These are phyloP conservation scores for Henckelia pumila DNA, from an alignment of 257 asterid genomes.

Conservation along the genomic window DNA sequence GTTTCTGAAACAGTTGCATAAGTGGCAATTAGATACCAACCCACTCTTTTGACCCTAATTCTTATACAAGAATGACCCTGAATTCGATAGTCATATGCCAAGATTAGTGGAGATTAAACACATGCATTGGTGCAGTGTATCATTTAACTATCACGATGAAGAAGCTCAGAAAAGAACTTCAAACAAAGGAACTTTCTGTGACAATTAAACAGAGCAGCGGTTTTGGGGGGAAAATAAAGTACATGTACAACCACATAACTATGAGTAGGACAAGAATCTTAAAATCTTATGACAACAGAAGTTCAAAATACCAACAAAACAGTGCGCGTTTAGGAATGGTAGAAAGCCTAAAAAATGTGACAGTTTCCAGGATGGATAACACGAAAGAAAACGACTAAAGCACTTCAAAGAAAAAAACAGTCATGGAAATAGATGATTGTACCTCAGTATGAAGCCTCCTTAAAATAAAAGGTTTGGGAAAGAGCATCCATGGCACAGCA, in stretches of 20 bases:
- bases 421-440: constrained; percentile 17
- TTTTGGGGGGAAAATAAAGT: background rate
- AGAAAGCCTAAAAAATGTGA: constrained; percentile 3
- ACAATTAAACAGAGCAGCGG: background rate
- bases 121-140: background rate
- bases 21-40: constrained; percentile 5
- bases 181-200: background rate
- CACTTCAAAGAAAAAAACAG: constrained; percentile 12
- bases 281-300: background rate
- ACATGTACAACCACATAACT: background rate
- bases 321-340: background rate
- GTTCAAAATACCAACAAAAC: constrained; percentile 6
- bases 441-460: constrained; percentile 83
- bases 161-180: background rate
- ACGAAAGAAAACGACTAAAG: constrained; percentile 4
- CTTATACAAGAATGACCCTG: background rate
- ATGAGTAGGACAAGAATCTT: background rate
- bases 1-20: constrained; percentile 10
- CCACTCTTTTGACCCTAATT: background rate
- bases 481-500: constrained; percentile 99
- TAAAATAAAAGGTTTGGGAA: constrained; percentile 91
- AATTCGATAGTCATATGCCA: background rate
- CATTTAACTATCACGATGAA: background rate
- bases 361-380: constrained; percentile 17
- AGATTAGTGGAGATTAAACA: background rate